phyloP scores from a whole-genome alignment of 2,329 filamentous ascomycete genomes.

The Diplodia scrobiculata region DNA sequence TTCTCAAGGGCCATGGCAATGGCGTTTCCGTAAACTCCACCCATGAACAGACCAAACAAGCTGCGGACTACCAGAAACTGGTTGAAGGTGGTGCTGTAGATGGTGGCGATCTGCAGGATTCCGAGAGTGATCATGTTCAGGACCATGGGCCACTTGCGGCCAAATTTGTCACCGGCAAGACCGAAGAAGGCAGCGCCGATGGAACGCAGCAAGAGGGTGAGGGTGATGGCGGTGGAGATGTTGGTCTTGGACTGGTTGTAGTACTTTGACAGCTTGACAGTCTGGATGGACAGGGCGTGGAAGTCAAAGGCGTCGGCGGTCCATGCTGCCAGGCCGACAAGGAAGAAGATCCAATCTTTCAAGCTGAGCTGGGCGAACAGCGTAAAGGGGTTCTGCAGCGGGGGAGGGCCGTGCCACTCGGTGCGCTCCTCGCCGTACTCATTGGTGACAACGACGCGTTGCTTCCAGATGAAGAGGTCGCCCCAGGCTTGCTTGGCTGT shows the following conservation, averaged over 20 bases:
- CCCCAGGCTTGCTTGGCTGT: conserved; percentile 65
- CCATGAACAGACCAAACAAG: conserved; percentile 78
- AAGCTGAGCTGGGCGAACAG: conserved; percentile 65
- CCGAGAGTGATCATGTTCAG: conserved; percentile 74
- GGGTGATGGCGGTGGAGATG: conserved; percentile 72
- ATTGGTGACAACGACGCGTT: conserved; percentile 68
- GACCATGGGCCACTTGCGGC: conserved; percentile 83
- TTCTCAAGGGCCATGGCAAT: conserved; percentile 78
- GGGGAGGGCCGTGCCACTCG: conserved; percentile 69
- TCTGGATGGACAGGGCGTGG: conserved; percentile 77
- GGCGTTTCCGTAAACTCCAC: conserved; percentile 76
- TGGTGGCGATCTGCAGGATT: conserved; percentile 73
- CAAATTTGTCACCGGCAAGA: conserved; percentile 74
- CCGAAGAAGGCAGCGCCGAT: conserved; percentile 76
- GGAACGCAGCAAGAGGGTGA: conserved; percentile 73
- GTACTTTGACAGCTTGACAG: conserved; percentile 66
- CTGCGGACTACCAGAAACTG: conserved; percentile 75
- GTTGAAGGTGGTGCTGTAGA: conserved; percentile 70
- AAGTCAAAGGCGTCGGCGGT: conserved; percentile 83
- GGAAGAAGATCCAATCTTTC: conserved; percentile 72
- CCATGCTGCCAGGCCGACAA: conserved; percentile 75
- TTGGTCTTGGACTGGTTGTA: conserved; percentile 65
- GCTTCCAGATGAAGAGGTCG: conserved; percentile 73
- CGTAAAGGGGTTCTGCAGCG: conserved; percentile 69
- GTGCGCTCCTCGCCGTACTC: conserved; percentile 64